Conservation (phyloP, 176 grass and related monocot genomes). For the Thinopyrum elongatum region DNA sequence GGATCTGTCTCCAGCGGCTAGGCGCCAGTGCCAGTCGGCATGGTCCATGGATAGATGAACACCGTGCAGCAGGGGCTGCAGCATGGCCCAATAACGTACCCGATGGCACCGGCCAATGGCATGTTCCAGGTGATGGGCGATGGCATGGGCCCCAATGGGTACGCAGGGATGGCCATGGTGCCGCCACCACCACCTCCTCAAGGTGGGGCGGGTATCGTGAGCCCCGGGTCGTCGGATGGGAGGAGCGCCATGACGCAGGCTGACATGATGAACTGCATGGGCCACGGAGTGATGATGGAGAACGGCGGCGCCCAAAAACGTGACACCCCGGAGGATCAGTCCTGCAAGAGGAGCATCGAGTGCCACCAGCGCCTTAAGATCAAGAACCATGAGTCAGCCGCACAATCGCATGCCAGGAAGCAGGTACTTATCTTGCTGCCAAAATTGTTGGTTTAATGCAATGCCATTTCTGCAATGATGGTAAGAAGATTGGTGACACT, state of each 20-base stretch:
- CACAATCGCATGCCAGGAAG: conserved; percentile 73
- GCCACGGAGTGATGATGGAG: conserved; percentile 9
- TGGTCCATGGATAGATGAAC: too few species aligned
- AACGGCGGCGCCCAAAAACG: neutral
- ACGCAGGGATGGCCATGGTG: conserved; percentile 23
- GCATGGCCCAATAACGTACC: neutral
- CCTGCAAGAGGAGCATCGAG: conserved; percentile 66
- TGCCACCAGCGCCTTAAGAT: conserved; percentile 87
- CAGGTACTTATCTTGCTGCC: conserved; percentile 37
- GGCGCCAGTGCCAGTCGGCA: too few species aligned
- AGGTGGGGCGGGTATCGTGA: conserved; percentile 20
- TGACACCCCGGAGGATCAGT: conserved; percentile 1
- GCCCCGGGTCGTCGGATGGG: conserved; percentile 53
- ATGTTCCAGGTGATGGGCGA: conserved; percentile 44
- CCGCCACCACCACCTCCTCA: conserved; percentile 12
- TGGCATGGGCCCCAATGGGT: conserved; percentile 41
- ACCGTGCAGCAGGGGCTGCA: too few species aligned
- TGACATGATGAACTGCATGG: neutral
- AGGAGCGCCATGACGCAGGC: neutral
- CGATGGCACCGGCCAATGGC: conserved; percentile 24
- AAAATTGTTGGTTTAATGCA: neutral
- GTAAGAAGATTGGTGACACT: too few species aligned
- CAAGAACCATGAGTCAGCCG: conserved; percentile 84
- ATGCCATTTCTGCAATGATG: neutral
- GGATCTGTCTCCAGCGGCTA: too few species aligned